Base-by-base conservation (phyloP, 1,139 yeast genomes). In the Meyerozyma athensensis region DNA sequence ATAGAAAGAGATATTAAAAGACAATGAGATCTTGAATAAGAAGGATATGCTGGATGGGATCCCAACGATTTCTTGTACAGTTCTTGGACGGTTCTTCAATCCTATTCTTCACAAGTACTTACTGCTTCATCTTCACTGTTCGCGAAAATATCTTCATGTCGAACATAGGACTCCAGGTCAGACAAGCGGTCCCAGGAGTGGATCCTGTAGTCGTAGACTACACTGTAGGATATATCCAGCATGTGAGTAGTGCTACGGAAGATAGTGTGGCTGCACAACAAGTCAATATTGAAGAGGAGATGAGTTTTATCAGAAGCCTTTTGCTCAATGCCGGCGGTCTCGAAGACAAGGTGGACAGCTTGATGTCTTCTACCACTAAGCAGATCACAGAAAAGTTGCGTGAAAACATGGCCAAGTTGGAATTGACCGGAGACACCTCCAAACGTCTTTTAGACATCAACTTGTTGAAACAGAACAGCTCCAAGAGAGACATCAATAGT, bases 181-280 rank as follows among this genome's bases (percentile, higher is more conserved):
- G 96, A 46, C 87, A 83, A 57, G 92, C 96, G 0, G 94, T 82
- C 5, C 94, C 96, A 3, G 72, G 86, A 1, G 76, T 90, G 37
- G 97, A 92, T 51, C 81, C 90, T 2, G 79, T 89, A n/a, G 96
- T 90, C 18, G 80, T 94, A 1, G 95, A 89, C 46, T 90, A 90
- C 54, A 95, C 95, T 2, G 82, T 83, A 33, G 98, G 97, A 1
- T 90, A 89, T 52, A 79, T 86, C 41, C 81, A 83, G 44, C 92
- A 87, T 62, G 69, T 89, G 18, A 77, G 87, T 18, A 71, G 68
- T 37, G 72, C 86, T 19, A 86, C 94, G 0, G 83, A 80, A 49
- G 96, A 87, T 58, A 81, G 90, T 34, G 94, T 86, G n/a, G 65
- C 79, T 31, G 79, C 89, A 23, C 87, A 83, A 44, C 82, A 79